These are phyloP conservation scores for Microbotryum lychnidis-dioicae DNA, from an alignment of 1,284 basidiomycete genomes.

Conservation along the genomic window DNA sequence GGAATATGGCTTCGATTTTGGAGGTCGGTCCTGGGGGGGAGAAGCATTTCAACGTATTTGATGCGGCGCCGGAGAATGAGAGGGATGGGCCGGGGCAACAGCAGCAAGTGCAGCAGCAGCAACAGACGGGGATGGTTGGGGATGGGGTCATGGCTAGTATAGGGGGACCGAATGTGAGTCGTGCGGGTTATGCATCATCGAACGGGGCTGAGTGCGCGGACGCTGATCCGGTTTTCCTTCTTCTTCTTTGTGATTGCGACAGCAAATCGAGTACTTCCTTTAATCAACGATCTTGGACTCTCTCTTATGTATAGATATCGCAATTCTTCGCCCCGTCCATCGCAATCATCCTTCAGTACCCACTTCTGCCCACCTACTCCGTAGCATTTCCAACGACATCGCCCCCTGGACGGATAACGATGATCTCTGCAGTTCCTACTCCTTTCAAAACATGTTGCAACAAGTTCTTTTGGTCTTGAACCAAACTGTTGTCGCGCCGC, in stretches of 20 bases:
- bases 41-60: slow-evolving; percentile 96
- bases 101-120: not conserved
- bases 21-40: slow-evolving; percentile 84
- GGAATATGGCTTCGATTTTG: slow-evolving; percentile 91
- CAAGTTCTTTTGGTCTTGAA: not conserved
- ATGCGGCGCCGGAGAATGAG: slow-evolving; percentile 97
- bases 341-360: not conserved
- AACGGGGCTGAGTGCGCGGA: too few species aligned
- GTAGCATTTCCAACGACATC: too few species aligned
- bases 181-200: not conserved
- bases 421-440: too few species aligned
- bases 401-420: too few species aligned
- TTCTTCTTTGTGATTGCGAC: too few species aligned
- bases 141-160: too few species aligned
- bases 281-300: not conserved
- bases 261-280: slow-evolving; percentile 27
- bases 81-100: slow-evolving; percentile 33
- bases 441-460: not conserved
- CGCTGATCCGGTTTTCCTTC: too few species aligned
- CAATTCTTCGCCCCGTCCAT: not conserved
- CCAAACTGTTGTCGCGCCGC: too few species aligned
- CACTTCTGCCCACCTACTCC: not conserved
- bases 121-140: not conserved
- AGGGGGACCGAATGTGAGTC: not conserved
- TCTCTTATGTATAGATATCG: not conserved